These are phyloP conservation scores for Allium fistulosum DNA, from an alignment of 106 monocot species.

Conservation along the genomic window DNA sequence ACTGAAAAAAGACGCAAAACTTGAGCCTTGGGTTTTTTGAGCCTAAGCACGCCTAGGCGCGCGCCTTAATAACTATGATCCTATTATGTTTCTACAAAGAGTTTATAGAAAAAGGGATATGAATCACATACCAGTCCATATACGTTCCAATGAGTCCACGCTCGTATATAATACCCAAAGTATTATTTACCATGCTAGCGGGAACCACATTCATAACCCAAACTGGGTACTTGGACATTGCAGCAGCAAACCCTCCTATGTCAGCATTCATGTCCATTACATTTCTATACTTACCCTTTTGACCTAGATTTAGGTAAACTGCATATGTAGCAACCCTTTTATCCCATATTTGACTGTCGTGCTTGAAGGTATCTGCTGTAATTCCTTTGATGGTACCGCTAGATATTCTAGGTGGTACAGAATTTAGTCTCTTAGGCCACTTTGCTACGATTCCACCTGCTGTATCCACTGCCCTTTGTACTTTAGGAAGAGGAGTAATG, in stretches of 20 bases:
- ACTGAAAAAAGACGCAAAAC: too few relatives aligned
- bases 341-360: conserved; percentile 53
- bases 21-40: too few relatives aligned
- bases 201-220: conserved; percentile 98
- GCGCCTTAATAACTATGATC: too few relatives aligned
- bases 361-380: conserved; percentile 30
- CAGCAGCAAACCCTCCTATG: conserved; percentile 82
- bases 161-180: conserved; percentile 77
- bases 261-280: conserved; percentile 97
- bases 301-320: conserved; percentile 18
- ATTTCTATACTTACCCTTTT: conserved; percentile 59
- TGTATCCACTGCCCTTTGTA: conserved; percentile 20
- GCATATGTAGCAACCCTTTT: conserved; percentile 46
- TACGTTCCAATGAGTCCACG: conserved; percentile 92
- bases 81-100: neutral
- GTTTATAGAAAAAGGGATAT: too few relatives aligned
- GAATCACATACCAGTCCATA: conserved; percentile 69
- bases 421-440: conserved; percentile 60
- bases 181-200: conserved; percentile 29
- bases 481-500: conserved; percentile 55
- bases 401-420: conserved; percentile 55
- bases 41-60: too few relatives aligned
- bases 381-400: conserved; percentile 40
- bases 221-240: conserved; percentile 59
- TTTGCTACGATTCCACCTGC: conserved; percentile 45